Evolutionary conservation across 2,329 filamentous ascomycete species (phyloP), one percentile per base, ranked within the genome.

Genomic region (Nectriaceae sp.): DNA sequence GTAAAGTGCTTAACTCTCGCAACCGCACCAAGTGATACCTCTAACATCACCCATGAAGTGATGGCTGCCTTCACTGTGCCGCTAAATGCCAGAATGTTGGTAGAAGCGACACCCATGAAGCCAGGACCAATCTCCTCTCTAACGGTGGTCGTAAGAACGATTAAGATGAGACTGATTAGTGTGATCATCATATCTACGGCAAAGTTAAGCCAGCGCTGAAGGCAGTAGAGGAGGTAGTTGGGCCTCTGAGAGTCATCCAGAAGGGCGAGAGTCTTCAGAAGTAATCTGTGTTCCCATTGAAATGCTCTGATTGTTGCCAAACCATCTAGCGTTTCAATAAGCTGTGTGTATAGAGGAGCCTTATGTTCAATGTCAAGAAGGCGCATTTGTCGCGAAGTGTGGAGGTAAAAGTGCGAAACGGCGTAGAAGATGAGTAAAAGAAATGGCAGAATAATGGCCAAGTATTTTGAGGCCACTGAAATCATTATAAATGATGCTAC

Each of bases 151-250:
- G 74, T 70, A 4, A 80, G 60, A 4, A 70, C 65, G 0, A 61
- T 53, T 6, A 65, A 54, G 1, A 57, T 24, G 8, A 63, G 47
- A 0, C 59, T 59, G 1, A 55, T 40, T 1, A 44, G 45, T 5
- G 53, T 54, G 16, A 65, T 57, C 2, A 78, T 60, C 21, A 79
- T 59, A 48, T 79, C 75, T 3, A 82, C 57, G 1, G 75, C 73
- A 2, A 81, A 60, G 0, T 64, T 72, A 0, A 81, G 66, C 78
- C 78, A 82, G 21, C 73, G 66, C 55, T 82, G 79, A 15, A 80
- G 69, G 13, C 70, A 72, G 40, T 68, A 72, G 5, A 82, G 67
- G 1, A 79, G 67, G 49, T 82, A 82, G 39, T 73, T 76, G 1
- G 79, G 78, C 20, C 69, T 64, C 49, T 82, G 78, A 0, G 76